These are phyloP conservation scores for Purshia tridentata DNA, from an alignment of 306 rosid genomes.

Conservation along the genomic window DNA sequence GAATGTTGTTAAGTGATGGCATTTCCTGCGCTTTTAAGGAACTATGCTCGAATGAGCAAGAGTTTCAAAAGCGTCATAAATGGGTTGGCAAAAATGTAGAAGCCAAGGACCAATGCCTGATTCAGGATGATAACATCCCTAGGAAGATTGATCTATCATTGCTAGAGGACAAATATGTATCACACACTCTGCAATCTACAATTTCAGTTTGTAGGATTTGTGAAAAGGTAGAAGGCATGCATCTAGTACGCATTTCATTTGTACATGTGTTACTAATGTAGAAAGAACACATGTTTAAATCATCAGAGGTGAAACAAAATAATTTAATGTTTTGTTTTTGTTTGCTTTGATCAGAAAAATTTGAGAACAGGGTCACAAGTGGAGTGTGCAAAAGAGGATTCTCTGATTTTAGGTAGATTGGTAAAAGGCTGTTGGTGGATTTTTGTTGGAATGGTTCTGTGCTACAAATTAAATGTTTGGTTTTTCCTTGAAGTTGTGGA, in stretches of 20 bases:
- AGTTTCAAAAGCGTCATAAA: slow-evolving; percentile 35
- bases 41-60: slow-evolving; percentile 46
- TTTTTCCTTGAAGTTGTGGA: slow-evolving; percentile 38
- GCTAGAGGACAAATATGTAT: slow-evolving; percentile 24
- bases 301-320: not conserved
- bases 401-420: slow-evolving; percentile 31
- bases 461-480: slow-evolving; percentile 44
- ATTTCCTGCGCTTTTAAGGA: slow-evolving; percentile 43
- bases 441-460: slow-evolving; percentile 49
- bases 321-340: slow-evolving; percentile 19
- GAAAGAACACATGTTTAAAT: slow-evolving; percentile 10
- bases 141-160: slow-evolving; percentile 37
- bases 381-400: slow-evolving; percentile 32
- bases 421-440: slow-evolving; percentile 51
- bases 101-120: slow-evolving; percentile 57
- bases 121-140: slow-evolving; percentile 42
- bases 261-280: not conserved
- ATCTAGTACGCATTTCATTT: too few species aligned
- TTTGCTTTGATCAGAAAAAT: slow-evolving; percentile 37
- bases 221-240: slow-evolving; percentile 64
- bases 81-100: slow-evolving; percentile 39
- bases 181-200: slow-evolving; percentile 30
- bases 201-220: slow-evolving; percentile 29
- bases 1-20: slow-evolving; percentile 46
- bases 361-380: slow-evolving; percentile 34